Percentiles rank a stretch among this genome's conserved stretches.
phyloP scores from a whole-genome alignment of 2,329 filamentous ascomycete genomes.

The Furcasterigmium furcatum region DNA sequence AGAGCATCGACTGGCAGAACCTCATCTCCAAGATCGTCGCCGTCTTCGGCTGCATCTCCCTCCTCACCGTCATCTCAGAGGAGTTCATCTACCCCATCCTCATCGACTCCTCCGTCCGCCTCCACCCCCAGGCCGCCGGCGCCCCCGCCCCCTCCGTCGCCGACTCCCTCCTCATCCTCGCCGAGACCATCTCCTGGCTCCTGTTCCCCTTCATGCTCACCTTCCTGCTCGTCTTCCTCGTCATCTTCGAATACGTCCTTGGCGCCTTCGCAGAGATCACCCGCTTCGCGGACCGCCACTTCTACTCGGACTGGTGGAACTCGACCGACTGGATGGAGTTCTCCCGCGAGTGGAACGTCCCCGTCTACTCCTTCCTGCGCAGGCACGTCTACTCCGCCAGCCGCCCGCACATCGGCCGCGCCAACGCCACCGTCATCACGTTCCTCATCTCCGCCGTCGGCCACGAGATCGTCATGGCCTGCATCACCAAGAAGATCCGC shows the following conservation, averaged over 20 bases:
- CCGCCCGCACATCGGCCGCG: conserved; percentile 70
- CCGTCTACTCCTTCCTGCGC: conserved; percentile 91
- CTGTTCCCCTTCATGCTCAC: conserved; percentile 97
- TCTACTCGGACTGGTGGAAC: conserved; percentile 80
- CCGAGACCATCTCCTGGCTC: conserved; percentile 86
- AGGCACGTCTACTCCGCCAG: conserved; percentile 90
- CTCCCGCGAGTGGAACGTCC: conserved; percentile 95
- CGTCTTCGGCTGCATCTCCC: conserved; percentile 93
- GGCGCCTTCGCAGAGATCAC: conserved; percentile 95
- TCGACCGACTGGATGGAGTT: conserved; percentile 93
- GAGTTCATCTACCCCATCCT: conserved; percentile 94
- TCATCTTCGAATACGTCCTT: conserved; percentile 96
- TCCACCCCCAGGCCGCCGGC: conserved; percentile 37
- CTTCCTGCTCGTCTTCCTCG: conserved; percentile 91
- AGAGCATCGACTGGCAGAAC: conserved; percentile 72
- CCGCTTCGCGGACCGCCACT: conserved; percentile 87
- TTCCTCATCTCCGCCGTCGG: conserved; percentile 87
- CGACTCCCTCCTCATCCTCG: conserved; percentile 76
- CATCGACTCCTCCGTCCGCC: conserved; percentile 59
- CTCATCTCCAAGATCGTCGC: conserved; percentile 83
- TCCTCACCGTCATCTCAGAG: conserved; percentile 86
- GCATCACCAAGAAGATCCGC: conserved; percentile 93
- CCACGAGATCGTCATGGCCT: conserved; percentile 95
- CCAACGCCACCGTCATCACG: conserved; percentile 80
- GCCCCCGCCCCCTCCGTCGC: conserved; percentile 33